Evolutionary conservation across 1,139 yeast species (phyloP).

Genomic region (Kazachstania sp.): DNA sequence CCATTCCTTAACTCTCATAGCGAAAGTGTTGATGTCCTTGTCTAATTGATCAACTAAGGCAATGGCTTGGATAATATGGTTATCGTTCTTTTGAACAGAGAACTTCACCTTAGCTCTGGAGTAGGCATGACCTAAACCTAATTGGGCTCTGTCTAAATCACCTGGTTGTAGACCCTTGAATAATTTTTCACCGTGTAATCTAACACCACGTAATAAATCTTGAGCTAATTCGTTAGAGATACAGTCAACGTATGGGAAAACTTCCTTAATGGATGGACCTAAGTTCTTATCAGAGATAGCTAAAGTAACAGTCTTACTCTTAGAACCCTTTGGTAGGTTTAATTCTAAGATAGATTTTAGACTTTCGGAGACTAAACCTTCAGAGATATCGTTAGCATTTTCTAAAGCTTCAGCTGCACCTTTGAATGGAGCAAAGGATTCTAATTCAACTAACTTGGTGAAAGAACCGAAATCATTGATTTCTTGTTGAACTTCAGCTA

Average conservation of each 20-base stretch:
- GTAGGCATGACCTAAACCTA: constrained; percentile 98
- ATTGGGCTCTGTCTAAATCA: constrained; percentile 95
- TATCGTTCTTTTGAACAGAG: constrained; percentile 95
- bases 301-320: constrained; percentile 58
- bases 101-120: constrained; percentile 98
- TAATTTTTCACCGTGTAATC: constrained; percentile 82
- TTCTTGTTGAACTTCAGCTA: constrained; percentile 91
- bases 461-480: constrained; percentile 79
- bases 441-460: constrained; percentile 87
- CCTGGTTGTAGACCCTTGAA: constrained; percentile 90
- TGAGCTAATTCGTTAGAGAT: constrained; percentile 86
- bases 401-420: constrained; percentile 99
- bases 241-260: constrained; percentile 82
- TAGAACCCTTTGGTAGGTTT: constrained; percentile 79
- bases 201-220: constrained; percentile 90
- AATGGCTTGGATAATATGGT: constrained; percentile 97
- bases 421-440: constrained; percentile 95
- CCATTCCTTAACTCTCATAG: constrained; percentile 99
- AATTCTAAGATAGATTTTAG: constrained; percentile 82
- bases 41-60: constrained; percentile 94
- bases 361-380: constrained; percentile 90
- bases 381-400: constrained; percentile 95
- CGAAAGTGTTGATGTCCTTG: constrained; percentile 93
- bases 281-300: constrained; percentile 93
- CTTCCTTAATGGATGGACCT: constrained; percentile 94